A percentile compares a stretch with the other conserved stretches of the same genome.
phyloP scores from a whole-genome alignment of 768 basidiomycete species.

The Ramaria rubella region DNA sequence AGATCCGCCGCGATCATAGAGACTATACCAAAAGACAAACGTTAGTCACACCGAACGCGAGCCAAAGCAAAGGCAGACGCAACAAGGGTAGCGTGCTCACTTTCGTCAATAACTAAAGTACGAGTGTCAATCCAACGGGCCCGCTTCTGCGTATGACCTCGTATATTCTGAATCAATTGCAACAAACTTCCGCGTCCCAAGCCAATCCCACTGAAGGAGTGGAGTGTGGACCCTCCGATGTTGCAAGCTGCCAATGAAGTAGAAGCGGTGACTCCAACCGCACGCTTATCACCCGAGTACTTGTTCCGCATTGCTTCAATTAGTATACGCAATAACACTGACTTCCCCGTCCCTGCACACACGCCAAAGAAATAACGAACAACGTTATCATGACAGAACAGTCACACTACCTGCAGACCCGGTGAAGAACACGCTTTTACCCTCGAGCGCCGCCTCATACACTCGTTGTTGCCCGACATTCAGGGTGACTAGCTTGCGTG shows the following conservation, averaged over 20 bases:
- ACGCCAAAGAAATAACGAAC: too few species aligned
- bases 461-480: conserved; percentile 35
- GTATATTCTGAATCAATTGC: conserved; percentile 28
- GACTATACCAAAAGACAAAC: too few species aligned
- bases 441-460: conserved; percentile 33
- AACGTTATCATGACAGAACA: too few species aligned
- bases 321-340: conserved; percentile 34
- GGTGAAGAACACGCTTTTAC: conserved; percentile 39
- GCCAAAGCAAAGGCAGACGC: too few species aligned
- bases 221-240: conserved; percentile 37
- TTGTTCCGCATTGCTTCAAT: conserved; percentile 30
- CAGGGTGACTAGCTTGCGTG: too few species aligned
- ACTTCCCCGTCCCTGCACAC: conserved; percentile 38
- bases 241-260: conserved; percentile 32
- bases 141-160: conserved; percentile 32
- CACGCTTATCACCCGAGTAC: conserved; percentile 22
- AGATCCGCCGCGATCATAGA: conserved; percentile 40
- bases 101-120: conserved; percentile 44
- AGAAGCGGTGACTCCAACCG: conserved; percentile 35
- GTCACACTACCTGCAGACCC: conserved; percentile 39
- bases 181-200: conserved; percentile 25
- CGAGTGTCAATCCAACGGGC: conserved; percentile 33
- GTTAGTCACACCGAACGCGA: too few species aligned
- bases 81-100: too few species aligned
- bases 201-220: conserved; percentile 33